Conservation (phyloP, 163 green algal species). For the Chlamydomonas reinhardtii region DNA sequence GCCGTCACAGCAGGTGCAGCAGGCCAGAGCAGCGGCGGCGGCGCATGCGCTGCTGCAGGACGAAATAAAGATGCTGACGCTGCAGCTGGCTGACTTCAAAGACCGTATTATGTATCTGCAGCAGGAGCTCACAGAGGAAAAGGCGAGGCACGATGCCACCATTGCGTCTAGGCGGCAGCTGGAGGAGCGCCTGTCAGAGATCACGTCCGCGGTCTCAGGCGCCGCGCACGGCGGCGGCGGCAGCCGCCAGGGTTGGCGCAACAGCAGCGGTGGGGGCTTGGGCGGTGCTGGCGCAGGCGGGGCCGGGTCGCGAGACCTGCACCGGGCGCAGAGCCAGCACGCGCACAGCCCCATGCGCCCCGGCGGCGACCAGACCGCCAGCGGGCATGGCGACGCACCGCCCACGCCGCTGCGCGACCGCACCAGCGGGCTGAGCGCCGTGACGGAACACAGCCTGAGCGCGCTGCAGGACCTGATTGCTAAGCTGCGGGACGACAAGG, state of each 20-base stretch:
- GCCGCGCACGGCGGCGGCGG: not conserved
- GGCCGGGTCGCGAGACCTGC: slow-evolving; percentile 2
- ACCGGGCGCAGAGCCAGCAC: slow-evolving; percentile 21
- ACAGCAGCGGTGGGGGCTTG: slow-evolving; percentile 4
- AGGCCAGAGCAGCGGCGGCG: slow-evolving; percentile 12
- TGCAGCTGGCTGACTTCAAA: slow-evolving; percentile 47
- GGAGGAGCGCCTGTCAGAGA: slow-evolving; percentile 33
- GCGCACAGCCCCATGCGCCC: slow-evolving; percentile 17
- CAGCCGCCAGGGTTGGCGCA: slow-evolving; percentile 28
- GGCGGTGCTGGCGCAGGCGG: not conserved
- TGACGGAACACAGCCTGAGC: slow-evolving; percentile 19
- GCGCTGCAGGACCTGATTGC: slow-evolving; percentile 30
- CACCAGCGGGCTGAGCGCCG: not conserved
- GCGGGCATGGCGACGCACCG: not conserved
- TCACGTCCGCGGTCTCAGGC: not conserved
- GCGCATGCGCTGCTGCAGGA: slow-evolving; percentile 22
- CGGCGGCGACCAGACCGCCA: not conserved
- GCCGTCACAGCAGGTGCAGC: slow-evolving; percentile 33
- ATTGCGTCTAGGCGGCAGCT: slow-evolving; percentile 15
- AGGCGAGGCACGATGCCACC: slow-evolving; percentile 34
- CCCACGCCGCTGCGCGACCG: slow-evolving; percentile 1
- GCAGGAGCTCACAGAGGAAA: slow-evolving; percentile 39
- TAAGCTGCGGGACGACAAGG: slow-evolving; percentile 48
- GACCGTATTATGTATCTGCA: slow-evolving; percentile 49
- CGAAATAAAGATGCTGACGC: slow-evolving; percentile 13